Conservation (phyloP, 2,329 filamentous ascomycete genomes). For the Lachnellula subtilissima region DNA sequence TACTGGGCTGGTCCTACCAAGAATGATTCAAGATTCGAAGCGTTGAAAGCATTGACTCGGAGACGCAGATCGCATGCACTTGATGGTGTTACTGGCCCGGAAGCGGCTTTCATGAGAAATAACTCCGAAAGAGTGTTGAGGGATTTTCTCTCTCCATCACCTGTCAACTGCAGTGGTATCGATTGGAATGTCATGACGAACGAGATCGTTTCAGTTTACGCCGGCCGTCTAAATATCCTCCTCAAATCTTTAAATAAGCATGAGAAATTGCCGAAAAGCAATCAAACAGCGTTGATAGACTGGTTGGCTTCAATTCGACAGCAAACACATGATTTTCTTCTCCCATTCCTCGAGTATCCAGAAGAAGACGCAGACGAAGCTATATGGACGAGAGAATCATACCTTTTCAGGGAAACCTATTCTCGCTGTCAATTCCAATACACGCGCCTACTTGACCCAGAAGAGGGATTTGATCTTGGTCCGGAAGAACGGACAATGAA, state of each 20-base stretch:
- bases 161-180: conserved; percentile 35
- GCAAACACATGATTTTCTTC: conserved; percentile 39
- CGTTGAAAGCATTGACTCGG: conserved; percentile 33
- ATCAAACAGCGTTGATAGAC: conserved; percentile 24
- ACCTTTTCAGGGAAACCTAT: conserved; percentile 35
- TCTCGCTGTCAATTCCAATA: conserved; percentile 40
- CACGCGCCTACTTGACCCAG: conserved; percentile 33
- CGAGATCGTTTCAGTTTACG: conserved; percentile 39
- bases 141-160: conserved; percentile 20
- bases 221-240: conserved; percentile 32
- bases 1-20: conserved; percentile 33
- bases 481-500: conserved; percentile 36
- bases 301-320: conserved; percentile 34
- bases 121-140: conserved; percentile 31
- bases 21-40: conserved; percentile 24
- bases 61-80: conserved; percentile 37
- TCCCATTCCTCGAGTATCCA: conserved; percentile 44
- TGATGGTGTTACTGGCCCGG: conserved; percentile 27
- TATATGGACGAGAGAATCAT: conserved; percentile 33
- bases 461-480: conserved; percentile 24
- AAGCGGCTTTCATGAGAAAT: conserved; percentile 34
- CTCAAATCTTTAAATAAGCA: conserved; percentile 24
- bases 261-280: conserved; percentile 17
- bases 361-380: conserved; percentile 5
- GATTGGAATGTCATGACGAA: conserved; percentile 40